A percentile compares a stretch with the other conserved stretches of the same genome.
These are phyloP conservation scores for Nemania serpens DNA, from an alignment of 2,329 filamentous ascomycete species.

Conservation along the genomic window DNA sequence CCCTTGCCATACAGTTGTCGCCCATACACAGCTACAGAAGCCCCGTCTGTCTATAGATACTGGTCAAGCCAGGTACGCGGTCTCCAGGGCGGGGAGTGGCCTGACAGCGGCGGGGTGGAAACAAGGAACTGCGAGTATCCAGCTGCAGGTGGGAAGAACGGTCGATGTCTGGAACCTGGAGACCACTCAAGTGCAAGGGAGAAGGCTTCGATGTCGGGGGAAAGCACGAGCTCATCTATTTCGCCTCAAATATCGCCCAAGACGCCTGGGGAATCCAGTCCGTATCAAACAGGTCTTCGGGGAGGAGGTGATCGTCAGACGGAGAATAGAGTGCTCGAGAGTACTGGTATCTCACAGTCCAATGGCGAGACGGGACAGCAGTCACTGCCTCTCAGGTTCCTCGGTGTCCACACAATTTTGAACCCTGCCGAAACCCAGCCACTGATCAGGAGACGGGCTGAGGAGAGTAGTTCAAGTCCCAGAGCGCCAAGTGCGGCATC, in stretches of 20 bases:
- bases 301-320: constrained; percentile 40
- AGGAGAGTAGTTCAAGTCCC: constrained; percentile 27
- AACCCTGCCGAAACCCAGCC: constrained; percentile 47
- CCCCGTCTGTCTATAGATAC: constrained; percentile 31
- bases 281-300: constrained; percentile 37
- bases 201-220: constrained; percentile 67
- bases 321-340: constrained; percentile 38
- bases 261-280: constrained; percentile 44
- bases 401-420: constrained; percentile 51
- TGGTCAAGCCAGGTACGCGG: constrained; percentile 32
- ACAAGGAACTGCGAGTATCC: constrained; percentile 39
- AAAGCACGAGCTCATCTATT: constrained; percentile 59
- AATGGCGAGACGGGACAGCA: constrained; percentile 39
- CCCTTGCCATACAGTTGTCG: constrained; percentile 36
- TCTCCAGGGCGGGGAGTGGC: constrained; percentile 36
- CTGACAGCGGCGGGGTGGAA: constrained; percentile 35
- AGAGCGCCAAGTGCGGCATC: constrained; percentile 28
- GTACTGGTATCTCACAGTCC: constrained; percentile 34
- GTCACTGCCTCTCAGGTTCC: constrained; percentile 42
- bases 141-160: constrained; percentile 37
- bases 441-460: constrained; percentile 23
- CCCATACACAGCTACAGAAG: constrained; percentile 39
- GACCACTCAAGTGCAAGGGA: constrained; percentile 59
- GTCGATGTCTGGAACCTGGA: constrained; percentile 63
- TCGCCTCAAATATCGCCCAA: constrained; percentile 56